Percentiles rank a stretch among this genome's conserved stretches.
Conservation (phyloP, 768 basidiomycete genomes). For the Mycena floridula region DNA sequence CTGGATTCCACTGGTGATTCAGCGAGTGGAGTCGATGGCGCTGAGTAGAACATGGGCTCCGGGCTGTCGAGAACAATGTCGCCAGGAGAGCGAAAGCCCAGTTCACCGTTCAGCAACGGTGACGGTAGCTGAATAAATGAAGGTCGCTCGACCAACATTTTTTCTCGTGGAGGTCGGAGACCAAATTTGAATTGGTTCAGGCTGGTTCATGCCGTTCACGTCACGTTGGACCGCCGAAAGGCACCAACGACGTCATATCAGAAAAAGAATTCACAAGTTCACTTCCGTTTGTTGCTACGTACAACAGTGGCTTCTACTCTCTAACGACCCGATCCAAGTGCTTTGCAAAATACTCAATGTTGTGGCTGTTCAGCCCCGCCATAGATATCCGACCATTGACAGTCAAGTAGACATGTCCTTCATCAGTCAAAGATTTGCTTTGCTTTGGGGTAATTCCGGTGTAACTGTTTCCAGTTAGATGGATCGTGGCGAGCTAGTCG, state of each 20-base stretch:
- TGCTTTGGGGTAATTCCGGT: slow-evolving; percentile 72
- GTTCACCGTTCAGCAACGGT: not conserved
- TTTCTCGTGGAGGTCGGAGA: no score
- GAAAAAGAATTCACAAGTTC: no score
- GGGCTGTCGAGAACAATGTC: not conserved
- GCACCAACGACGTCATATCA: no score
- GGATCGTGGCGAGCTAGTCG: slow-evolving; percentile 10
- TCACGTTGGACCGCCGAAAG: no score
- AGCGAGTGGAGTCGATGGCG: slow-evolving; percentile 39
- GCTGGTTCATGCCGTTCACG: no score
- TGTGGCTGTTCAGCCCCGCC: slow-evolving; percentile 82
- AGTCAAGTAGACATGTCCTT: slow-evolving; percentile 82
- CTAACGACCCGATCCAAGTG: slow-evolving; percentile 64
- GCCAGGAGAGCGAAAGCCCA: not conserved
- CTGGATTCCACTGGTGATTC: slow-evolving; percentile 16
- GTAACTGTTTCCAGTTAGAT: slow-evolving; percentile 45
- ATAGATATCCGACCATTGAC: slow-evolving; percentile 88
- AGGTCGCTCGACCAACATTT: not conserved
- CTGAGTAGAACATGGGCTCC: slow-evolving; percentile 36
- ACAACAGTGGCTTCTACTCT: slow-evolving; percentile 17
- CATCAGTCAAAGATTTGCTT: slow-evolving; percentile 59
- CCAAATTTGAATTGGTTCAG: no score
- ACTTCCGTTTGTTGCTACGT: not conserved
- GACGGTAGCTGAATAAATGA: not conserved
- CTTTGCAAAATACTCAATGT: slow-evolving; percentile 72